A percentile compares a stretch with the other conserved stretches of the same genome.
Evolutionary conservation across 345 rosid genomes (phyloP).

Genomic region (Diplotaxis tenuifolia): DNA sequence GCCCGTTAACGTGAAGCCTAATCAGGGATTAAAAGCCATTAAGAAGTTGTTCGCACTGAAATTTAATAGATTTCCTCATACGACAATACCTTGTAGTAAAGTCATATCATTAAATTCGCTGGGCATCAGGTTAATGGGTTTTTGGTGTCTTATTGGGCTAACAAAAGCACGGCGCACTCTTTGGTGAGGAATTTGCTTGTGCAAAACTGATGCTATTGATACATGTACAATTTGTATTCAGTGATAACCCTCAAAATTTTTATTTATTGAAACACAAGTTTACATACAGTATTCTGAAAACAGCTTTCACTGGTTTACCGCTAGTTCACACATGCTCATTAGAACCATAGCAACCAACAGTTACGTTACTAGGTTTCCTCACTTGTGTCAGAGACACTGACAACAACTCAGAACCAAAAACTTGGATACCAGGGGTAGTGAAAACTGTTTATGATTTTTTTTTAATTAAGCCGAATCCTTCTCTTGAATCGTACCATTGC

Average conservation of each 20-base stretch:
- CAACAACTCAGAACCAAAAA: conserved; percentile 28
- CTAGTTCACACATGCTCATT: conserved; percentile 35
- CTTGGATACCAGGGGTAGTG: conserved; percentile 21
- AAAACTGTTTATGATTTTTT: neutral
- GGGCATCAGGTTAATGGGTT: too few relatives aligned
- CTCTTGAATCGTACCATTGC: conserved; percentile 23
- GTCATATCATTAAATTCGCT: too few relatives aligned
- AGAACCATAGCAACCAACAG: conserved; percentile 35
- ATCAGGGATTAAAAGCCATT: too few relatives aligned
- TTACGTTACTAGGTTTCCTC: conserved; percentile 29
- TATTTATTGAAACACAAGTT: conserved; percentile 18
- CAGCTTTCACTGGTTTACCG: conserved; percentile 10
- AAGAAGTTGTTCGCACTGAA: too few relatives aligned
- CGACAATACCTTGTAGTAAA: too few relatives aligned
- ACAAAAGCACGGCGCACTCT: too few relatives aligned
- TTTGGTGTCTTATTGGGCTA: too few relatives aligned
- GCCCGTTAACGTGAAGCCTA: too few relatives aligned
- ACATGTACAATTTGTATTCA: too few relatives aligned
- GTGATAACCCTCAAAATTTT: conserved; percentile 22
- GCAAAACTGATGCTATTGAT: neutral
- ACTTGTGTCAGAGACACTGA: conserved; percentile 36
- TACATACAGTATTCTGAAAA: conserved; percentile 12
- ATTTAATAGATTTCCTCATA: too few relatives aligned
- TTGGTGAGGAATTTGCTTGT: too few relatives aligned
- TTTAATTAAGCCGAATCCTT: conserved; percentile 11